Percentiles rank a stretch among this genome's conserved stretches.
Conservation (phyloP, 169 alveolate species). For the Cryptosporidium felis region DNA sequence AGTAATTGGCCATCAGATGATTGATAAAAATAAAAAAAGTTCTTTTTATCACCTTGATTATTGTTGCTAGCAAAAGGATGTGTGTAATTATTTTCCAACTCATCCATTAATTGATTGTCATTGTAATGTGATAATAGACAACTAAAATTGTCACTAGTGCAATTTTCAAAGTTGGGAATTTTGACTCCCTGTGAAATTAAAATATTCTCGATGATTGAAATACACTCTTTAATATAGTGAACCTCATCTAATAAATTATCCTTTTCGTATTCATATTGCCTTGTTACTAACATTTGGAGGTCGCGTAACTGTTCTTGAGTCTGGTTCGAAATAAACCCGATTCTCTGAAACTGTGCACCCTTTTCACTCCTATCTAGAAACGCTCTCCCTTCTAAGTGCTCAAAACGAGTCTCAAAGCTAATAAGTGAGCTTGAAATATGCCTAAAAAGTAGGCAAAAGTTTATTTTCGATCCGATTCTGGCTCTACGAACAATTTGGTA, state of each 20-base stretch:
- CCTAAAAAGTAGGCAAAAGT: slow-evolving; percentile 49
- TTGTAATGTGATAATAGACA: neutral
- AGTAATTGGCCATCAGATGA: slow-evolving; percentile 51
- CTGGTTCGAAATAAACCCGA: slow-evolving; percentile 4
- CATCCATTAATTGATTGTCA: slow-evolving; percentile 33
- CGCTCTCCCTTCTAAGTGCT: neutral
- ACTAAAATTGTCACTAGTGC: neutral
- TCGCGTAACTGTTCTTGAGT: slow-evolving; percentile 2
- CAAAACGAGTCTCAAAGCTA: neutral
- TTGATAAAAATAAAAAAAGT: slow-evolving; percentile 54
- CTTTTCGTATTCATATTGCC: neutral
- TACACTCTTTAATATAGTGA: slow-evolving; percentile 44
- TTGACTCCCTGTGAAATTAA: neutral
- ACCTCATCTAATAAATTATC: neutral
- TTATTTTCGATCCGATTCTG: slow-evolving; percentile 1
- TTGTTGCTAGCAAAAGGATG: neutral
- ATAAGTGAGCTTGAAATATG: neutral
- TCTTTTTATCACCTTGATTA: neutral
- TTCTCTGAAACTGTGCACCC: slow-evolving; percentile 61
- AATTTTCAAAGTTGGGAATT: neutral
- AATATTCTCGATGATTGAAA: neutral
- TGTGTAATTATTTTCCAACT: neutral
- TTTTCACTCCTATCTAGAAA: slow-evolving; percentile 9
- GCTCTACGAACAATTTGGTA: slow-evolving; percentile 14
- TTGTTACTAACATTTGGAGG: slow-evolving; percentile 38